Conservation (phyloP, 441 rosid genomes). For the Arabidopsis hybrid region DNA sequence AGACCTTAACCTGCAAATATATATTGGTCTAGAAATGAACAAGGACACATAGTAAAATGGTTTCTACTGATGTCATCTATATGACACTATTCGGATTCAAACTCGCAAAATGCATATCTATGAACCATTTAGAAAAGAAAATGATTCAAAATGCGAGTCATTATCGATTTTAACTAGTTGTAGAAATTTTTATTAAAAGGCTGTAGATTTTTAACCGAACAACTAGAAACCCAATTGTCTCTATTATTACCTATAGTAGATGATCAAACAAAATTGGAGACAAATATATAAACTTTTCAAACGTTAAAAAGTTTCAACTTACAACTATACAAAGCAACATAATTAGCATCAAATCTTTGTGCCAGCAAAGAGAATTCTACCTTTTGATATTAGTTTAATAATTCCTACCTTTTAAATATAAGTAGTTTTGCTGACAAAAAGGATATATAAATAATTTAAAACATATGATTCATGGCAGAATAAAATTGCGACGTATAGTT, state of each 20-base stretch:
- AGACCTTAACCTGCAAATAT: neutral
- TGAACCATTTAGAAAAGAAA: no score
- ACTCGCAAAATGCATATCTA: no score
- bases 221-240: neutral
- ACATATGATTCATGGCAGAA: slow-evolving; percentile 22
- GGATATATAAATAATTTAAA: neutral
- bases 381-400: slow-evolving; percentile 20
- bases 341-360: slow-evolving; percentile 36
- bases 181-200: neutral
- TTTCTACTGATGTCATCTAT: no score
- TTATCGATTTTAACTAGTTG: neutral
- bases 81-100: no score
- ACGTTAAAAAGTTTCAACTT: slow-evolving; percentile 12
- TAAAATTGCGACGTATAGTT: slow-evolving; percentile 23
- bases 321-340: slow-evolving; percentile 21
- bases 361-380: slow-evolving; percentile 38
- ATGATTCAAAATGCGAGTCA: no score
- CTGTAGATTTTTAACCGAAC: neutral
- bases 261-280: neutral
- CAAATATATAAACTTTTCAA: neutral
- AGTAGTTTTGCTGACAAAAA: neutral
- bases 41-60: no score
- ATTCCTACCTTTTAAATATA: neutral
- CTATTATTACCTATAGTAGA: slow-evolving; percentile 3
- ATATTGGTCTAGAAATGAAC: neutral